Conservation (phyloP, 805 yeast genomes). For the Candida qinlingensis region DNA sequence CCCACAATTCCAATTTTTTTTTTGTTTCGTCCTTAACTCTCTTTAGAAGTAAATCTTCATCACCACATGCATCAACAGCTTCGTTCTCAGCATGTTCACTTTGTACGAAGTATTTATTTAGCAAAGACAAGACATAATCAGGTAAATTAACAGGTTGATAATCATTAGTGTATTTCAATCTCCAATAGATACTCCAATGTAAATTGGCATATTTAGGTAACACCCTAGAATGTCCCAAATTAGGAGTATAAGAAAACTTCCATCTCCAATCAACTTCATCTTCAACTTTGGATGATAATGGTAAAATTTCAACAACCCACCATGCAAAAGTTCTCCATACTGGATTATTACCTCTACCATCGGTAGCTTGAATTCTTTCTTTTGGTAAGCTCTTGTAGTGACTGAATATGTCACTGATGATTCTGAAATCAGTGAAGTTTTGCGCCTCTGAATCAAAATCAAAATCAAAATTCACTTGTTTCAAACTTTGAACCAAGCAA, state of each 20-base stretch:
- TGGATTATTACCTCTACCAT: constrained; percentile 34
- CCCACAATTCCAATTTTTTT: constrained; percentile 25
- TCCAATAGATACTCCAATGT: constrained; percentile 65
- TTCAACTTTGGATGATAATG: constrained; percentile 48
- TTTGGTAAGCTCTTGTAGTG: constrained; percentile 20
- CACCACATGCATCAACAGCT: constrained; percentile 1
- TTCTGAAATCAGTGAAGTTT: background rate
- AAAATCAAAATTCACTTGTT: constrained; percentile 9
- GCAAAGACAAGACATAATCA: constrained; percentile 20
- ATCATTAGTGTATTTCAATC: constrained; percentile 40
- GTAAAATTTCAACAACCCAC: constrained; percentile 63
- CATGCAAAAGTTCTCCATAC: constrained; percentile 34
- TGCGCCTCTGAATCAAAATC: constrained; percentile 1
- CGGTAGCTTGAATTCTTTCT: constrained; percentile 25
- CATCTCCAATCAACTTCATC: constrained; percentile 40
- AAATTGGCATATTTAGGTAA: constrained; percentile 42
- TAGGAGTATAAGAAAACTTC: constrained; percentile 46
- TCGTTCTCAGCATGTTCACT: background rate
- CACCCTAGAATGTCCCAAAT: constrained; percentile 47
- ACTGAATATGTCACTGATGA: constrained; percentile 10
- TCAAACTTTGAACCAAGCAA: constrained; percentile 12
- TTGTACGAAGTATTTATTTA: background rate
- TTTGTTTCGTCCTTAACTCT: constrained; percentile 11
- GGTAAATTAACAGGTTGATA: constrained; percentile 45
- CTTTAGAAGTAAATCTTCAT: constrained; percentile 10